phyloP scores from a whole-genome alignment of 2,329 filamentous ascomycete genomes.

The Annulohypoxylon truncatum region DNA sequence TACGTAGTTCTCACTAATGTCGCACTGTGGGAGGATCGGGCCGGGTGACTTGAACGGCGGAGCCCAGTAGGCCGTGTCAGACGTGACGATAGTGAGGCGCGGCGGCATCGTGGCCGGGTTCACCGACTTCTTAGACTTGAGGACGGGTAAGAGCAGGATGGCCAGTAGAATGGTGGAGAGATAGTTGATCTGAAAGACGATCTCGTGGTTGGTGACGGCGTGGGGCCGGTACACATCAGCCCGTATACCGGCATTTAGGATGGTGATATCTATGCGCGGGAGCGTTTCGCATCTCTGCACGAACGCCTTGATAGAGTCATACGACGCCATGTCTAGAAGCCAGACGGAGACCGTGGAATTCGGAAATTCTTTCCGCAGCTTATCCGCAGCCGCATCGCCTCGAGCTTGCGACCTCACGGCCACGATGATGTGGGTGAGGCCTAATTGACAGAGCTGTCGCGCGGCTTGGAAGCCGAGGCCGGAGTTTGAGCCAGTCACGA shows the following conservation, averaged over 20 bases:
- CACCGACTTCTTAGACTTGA: constrained; percentile 31
- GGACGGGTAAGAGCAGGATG: constrained; percentile 35
- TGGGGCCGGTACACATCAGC: constrained; percentile 13
- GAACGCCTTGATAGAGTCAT: constrained; percentile 31
- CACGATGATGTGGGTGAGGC: constrained; percentile 26
- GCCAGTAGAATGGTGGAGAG: constrained; percentile 38
- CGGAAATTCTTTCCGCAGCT: constrained; percentile 28
- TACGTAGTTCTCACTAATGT: constrained; percentile 8
- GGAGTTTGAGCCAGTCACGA: constrained; percentile 35
- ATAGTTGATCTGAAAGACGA: constrained; percentile 40
- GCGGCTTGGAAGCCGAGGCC: constrained; percentile 35
- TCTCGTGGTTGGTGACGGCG: constrained; percentile 34
- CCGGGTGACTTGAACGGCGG: constrained; percentile 11
- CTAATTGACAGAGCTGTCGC: constrained; percentile 29
- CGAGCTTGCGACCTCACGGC: constrained; percentile 24
- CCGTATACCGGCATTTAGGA: constrained; percentile 33
- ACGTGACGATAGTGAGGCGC: constrained; percentile 30
- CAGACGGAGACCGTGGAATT: constrained; percentile 26
- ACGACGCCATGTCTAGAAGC: constrained; percentile 38
- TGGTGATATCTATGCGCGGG: constrained; percentile 28
- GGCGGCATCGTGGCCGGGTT: constrained; percentile 10
- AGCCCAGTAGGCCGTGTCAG: constrained; percentile 34
- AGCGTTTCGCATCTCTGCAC: constrained; percentile 27
- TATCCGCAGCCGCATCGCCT: constrained; percentile 29
- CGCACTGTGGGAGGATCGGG: constrained; percentile 26